Percentiles rank a stretch among this genome's conserved stretches.
These are phyloP conservation scores for Aspergillus bertholletiae DNA, from an alignment of 495 filamentous ascomycete species.

Conservation along the genomic window DNA sequence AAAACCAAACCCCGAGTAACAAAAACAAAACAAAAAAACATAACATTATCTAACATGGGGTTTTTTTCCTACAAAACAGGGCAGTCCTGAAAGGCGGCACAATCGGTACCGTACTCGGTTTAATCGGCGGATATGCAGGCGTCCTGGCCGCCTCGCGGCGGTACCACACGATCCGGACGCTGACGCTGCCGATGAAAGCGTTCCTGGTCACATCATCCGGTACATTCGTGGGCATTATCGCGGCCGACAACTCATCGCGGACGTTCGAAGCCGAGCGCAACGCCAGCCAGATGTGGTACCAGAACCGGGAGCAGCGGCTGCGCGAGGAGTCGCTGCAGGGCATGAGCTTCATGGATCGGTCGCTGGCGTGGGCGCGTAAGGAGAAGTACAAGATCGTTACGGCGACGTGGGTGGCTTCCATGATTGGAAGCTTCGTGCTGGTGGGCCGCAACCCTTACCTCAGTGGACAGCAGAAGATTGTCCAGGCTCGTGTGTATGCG, in stretches of 20 bases:
- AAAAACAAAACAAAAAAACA: conserved; percentile 13
- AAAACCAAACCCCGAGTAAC: conserved; percentile 7
- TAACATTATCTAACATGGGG: no score
- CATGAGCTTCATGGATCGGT: conserved; percentile 53
- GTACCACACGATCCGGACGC: conserved; percentile 67
- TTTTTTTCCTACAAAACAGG: conserved; percentile 38
- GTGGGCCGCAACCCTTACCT: conserved; percentile 79
- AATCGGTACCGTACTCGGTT: conserved; percentile 63
- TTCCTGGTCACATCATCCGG: conserved; percentile 83
- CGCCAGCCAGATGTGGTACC: conserved; percentile 58
- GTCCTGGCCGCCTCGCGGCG: conserved; percentile 58
- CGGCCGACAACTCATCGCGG: conserved; percentile 77
- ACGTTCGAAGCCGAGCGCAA: conserved; percentile 68
- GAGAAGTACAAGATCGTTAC: conserved; percentile 91
- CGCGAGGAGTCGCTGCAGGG: conserved; percentile 43
- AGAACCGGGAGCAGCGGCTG: conserved; percentile 56
- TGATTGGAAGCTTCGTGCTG: conserved; percentile 70
- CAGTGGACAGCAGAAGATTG: conserved; percentile 79
- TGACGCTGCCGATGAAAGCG: conserved; percentile 83
- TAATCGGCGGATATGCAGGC: conserved; percentile 59
- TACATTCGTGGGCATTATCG: conserved; percentile 82
- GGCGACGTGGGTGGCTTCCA: conserved; percentile 76
- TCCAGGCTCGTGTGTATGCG: conserved; percentile 97
- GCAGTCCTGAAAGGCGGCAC: conserved; percentile 76
- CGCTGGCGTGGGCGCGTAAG: conserved; percentile 60